Evolutionary conservation across 2,329 filamentous ascomycete genomes (phyloP).

Genomic region (Tetracladium maxilliforme): DNA sequence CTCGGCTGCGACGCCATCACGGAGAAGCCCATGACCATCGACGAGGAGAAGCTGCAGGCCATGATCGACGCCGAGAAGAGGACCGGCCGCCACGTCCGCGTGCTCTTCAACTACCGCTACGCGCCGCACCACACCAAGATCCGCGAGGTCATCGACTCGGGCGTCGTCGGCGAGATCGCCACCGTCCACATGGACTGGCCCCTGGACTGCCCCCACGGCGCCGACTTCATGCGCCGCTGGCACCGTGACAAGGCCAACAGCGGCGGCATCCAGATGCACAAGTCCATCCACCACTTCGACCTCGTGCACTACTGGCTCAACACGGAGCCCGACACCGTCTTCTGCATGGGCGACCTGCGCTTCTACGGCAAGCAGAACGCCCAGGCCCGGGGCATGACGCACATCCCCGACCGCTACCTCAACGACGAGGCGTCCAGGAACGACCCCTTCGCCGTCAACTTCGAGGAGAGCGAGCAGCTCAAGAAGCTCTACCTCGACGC

Average conservation of each 20-base stretch:
- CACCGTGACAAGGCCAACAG: slow-evolving; percentile 45
- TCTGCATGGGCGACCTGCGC: slow-evolving; percentile 39
- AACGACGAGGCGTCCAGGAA: slow-evolving; percentile 31
- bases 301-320: slow-evolving; percentile 48
- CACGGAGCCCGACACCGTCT: slow-evolving; percentile 37
- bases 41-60: slow-evolving; percentile 33
- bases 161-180: slow-evolving; percentile 38
- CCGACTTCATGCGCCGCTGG: slow-evolving; percentile 50
- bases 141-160: slow-evolving; percentile 33
- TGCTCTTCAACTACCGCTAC: slow-evolving; percentile 51
- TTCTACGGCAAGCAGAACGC: slow-evolving; percentile 50
- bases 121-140: slow-evolving; percentile 50
- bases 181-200: slow-evolving; percentile 50
- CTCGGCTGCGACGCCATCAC: slow-evolving; percentile 45
- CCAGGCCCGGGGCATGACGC: slow-evolving; percentile 32
- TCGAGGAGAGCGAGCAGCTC: slow-evolving; percentile 34
- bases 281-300: slow-evolving; percentile 49
- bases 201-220: slow-evolving; percentile 44
- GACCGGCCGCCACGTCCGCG: slow-evolving; percentile 32
- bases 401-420: slow-evolving; percentile 33
- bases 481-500: slow-evolving; percentile 46
- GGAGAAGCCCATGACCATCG: slow-evolving; percentile 52
- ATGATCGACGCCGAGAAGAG: slow-evolving; percentile 39
- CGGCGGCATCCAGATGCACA: slow-evolving; percentile 44
- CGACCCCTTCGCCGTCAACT: slow-evolving; percentile 43